Evolutionary conservation across 495 filamentous ascomycete species (phyloP), one percentile per base, ranked within the genome.

Genomic region (Aspergillus coremiiformis): DNA sequence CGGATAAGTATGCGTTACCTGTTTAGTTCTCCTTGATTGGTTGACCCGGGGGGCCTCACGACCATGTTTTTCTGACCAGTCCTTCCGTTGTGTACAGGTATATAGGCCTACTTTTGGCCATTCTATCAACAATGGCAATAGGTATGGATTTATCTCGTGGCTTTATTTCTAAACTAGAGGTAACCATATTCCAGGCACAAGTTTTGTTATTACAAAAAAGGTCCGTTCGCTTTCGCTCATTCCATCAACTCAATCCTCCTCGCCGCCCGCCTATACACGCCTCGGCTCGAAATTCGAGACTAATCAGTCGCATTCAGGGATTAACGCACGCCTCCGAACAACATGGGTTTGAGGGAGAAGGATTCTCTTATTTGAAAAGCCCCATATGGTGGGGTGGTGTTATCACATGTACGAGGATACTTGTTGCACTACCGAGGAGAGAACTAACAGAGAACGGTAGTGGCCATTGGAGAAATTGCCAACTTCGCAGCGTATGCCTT

Each of bases 401-500:
- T 56, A 68, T 83, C 57, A 94, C 87, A 62, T 79, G 90, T 95
- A 84, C 62, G 84, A 24, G n/a, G n/a, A 46, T 53, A 47, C 33
- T 30, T 37, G 44, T 42, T 21, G 11, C 15, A 15, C 26, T 30
- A 19, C 15, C 7, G 19, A 19, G 30, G 26, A 21, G 44, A 27
- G 47, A 55, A 50, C 68, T 67, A 58, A 67, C 35, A 35, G 33
- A 26, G 6, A 11, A 26, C 32, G 30, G 50, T 58, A 86, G 86
- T 95, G 73, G 74, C 85, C 33, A 64, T 87, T 32, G 93, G 93
- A 55, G 93, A 98, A 70, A 76, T 93, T 44, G 90, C 87, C 65
- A 98, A 98, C 65, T 98, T 98, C 65, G 90, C 90, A 22, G 93
- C 93, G 51, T 98, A 98, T 66, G 93, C 93, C 1, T 98, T 96